Percentiles rank a stretch among this genome's conserved stretches.
phyloP scores from a whole-genome alignment of 2,329 filamentous ascomycete genomes.

The Colletotrichum sp. region DNA sequence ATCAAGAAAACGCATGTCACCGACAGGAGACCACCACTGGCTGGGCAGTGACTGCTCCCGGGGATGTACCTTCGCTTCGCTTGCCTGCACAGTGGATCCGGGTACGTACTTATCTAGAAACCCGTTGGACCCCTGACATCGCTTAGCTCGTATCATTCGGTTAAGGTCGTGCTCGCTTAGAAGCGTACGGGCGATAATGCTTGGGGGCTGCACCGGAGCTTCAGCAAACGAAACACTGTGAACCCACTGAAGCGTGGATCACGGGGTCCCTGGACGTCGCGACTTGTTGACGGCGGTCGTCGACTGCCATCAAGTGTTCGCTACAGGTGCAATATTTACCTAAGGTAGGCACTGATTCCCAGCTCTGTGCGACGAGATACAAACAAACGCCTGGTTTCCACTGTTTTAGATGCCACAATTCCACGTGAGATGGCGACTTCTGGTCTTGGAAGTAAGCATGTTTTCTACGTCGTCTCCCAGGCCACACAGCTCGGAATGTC shows the following conservation, averaged over 20 bases:
- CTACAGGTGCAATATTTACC: rapidly evolving
- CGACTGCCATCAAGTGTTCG: not conserved
- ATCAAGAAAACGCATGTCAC: not conserved
- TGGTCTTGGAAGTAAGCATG: not conserved
- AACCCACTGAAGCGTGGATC: not conserved
- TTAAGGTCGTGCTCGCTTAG: not conserved
- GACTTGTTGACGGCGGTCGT: not conserved
- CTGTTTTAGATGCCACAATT: not conserved
- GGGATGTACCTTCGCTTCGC: not conserved
- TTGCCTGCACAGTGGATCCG: not conserved
- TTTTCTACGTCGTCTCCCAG: not conserved
- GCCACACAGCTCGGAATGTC: not conserved
- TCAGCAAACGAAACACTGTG: not conserved
- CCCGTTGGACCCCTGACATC: not conserved
- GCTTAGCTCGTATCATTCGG: not conserved
- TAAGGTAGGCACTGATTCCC: no score
- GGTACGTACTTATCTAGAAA: not conserved
- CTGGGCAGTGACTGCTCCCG: not conserved
- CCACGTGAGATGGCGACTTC: not conserved
- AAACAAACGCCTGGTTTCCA: not conserved
- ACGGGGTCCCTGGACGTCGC: not conserved
- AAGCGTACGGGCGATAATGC: not conserved
- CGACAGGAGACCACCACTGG: not conserved
- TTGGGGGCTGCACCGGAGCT: not conserved
- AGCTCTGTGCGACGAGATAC: not conserved